Base-by-base conservation (phyloP, 345 rosid species). In the Arabidopsis arenosa region DNA sequence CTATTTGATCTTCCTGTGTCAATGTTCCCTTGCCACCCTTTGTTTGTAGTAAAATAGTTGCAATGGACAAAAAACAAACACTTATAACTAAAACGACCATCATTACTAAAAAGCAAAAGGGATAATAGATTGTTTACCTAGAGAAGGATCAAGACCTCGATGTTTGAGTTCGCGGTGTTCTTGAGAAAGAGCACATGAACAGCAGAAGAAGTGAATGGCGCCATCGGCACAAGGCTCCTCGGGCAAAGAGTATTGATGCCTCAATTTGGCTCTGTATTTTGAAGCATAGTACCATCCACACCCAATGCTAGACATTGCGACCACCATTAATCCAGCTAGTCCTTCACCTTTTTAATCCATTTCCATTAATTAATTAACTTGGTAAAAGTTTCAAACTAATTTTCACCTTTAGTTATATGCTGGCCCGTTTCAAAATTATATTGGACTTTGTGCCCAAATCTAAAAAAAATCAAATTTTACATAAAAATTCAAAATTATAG, bases 281-380 rank as follows among this genome's bases (percentile, higher is more conserved):
- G 76, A 37, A 37, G 73, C 81, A 56, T 78, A 78, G 26, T 35
- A 45, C 81, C 81, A 78, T 59, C 81, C 81, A 71, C 77, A 72
- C 17, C 81, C 81, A 57, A 78, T 78, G n/a, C 49, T 47, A 32
- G 76, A 64, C 77, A 72, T 72, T 49, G 77, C 81, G 41, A 78
- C 73, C 39, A 66, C 23, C 48, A 65, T 4, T 57, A 78, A 28
- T 30, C 76, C 55, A 65, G 72, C 81, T 10, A 56, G 54, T 78
- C 81, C 71, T 57, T 48, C 36, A 49, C 67, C 81, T 59, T 60
- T 45, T 36, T 4, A 52, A 64, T 52, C 33, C 62, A 54, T 9
- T 49, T 44, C 30, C 30, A 17, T 30, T 6, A 0, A 5, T 40
- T 11, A 49, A 40, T 66, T 40, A 48, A 66, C 21, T 12, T 39